phyloP scores from a whole-genome alignment of 345 rosid genomes.

The Excoecaria agallocha region DNA sequence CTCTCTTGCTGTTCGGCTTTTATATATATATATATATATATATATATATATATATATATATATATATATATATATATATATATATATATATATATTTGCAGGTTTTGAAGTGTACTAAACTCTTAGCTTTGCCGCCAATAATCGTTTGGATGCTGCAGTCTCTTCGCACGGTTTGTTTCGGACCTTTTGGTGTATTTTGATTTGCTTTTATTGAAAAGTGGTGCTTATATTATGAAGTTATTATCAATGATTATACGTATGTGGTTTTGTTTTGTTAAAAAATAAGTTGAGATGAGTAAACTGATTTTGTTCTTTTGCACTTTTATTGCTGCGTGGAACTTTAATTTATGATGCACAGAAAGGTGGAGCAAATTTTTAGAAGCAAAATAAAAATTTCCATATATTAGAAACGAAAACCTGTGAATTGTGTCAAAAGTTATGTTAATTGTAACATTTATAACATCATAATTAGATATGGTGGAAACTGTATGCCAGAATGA shows the following conservation, averaged over 20 bases:
- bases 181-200: neutral
- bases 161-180: slow-evolving; percentile 11
- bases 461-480: no score
- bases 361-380: neutral
- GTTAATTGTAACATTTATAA: neutral
- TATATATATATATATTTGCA: no score
- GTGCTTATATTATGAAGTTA: neutral
- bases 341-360: neutral
- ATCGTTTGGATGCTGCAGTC: slow-evolving; percentile 6
- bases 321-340: neutral
- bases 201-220: neutral
- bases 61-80: no score
- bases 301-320: neutral
- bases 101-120: neutral
- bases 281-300: neutral
- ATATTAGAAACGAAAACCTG: neutral
- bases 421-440: neutral
- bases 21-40: no score
- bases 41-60: no score
- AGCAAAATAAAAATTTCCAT: neutral
- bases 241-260: neutral
- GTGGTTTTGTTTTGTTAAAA: neutral
- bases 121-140: neutral
- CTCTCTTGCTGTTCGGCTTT: neutral
- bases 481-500: neutral